Percentiles rank a stretch among this genome's conserved stretches.
Conservation (phyloP, 768 basidiomycete genomes). For the Lenzites betulinus region DNA sequence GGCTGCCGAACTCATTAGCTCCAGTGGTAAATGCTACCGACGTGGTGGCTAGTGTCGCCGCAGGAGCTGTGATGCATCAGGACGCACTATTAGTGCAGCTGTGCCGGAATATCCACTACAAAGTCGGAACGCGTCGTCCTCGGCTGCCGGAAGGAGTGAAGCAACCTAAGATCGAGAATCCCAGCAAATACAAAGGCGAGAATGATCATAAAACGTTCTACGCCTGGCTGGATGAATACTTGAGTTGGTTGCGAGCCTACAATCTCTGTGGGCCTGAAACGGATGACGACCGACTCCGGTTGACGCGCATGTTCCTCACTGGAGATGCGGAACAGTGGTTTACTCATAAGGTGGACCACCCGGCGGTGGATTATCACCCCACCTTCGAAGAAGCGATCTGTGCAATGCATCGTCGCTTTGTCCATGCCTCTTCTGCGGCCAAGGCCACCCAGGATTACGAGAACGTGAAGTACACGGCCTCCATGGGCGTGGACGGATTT, state of each 20-base stretch:
- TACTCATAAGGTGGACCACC: not conserved
- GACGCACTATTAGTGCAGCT: not conserved
- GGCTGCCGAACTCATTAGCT: too few relatives aligned
- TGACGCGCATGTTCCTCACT: not conserved
- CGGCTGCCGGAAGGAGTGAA: not conserved
- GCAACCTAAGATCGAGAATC: not conserved
- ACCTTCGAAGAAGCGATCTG: not conserved
- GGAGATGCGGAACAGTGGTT: not conserved
- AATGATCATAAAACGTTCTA: not conserved
- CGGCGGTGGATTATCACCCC: not conserved
- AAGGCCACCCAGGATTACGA: not conserved
- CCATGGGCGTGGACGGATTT: not conserved
- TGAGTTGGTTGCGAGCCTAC: not conserved
- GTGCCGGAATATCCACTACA: not conserved
- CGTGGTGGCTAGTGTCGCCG: too few relatives aligned
- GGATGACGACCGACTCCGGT: not conserved
- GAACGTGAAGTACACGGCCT: not conserved
- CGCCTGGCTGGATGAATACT: not conserved
- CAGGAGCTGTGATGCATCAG: not conserved
- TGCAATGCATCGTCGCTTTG: not conserved
- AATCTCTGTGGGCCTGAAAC: not conserved
- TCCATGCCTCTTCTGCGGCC: not conserved
- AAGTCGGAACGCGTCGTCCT: not conserved
- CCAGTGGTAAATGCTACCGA: too few relatives aligned
- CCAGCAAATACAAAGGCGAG: not conserved